Percentiles rank a stretch among this genome's conserved stretches.
Evolutionary conservation across 257 asterid genomes (phyloP).

Genomic region (Ehretia macrophylla): DNA sequence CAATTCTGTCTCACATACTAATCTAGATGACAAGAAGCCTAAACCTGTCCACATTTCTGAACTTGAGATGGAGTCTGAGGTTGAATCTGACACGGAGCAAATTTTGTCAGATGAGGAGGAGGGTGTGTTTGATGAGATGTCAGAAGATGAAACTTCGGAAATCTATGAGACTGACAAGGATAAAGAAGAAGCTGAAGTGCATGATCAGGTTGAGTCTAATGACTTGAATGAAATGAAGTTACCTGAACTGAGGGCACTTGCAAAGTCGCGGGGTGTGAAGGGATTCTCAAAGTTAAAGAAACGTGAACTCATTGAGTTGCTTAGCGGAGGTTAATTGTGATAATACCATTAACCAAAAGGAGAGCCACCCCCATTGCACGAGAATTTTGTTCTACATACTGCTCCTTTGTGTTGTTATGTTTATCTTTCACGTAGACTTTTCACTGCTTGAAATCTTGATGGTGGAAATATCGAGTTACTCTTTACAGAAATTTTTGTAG

Average conservation of each 20-base stretch:
- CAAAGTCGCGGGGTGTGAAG: constrained; percentile 34
- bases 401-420: background rate
- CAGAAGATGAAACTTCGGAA: constrained; percentile 21
- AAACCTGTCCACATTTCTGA: constrained; percentile 11
- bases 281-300: constrained; percentile 36
- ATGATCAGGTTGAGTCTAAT: background rate
- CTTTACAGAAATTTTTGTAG: too few species aligned
- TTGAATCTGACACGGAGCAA: constrained; percentile 34
- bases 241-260: constrained; percentile 32
- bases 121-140: constrained; percentile 30
- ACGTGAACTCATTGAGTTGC: constrained; percentile 35
- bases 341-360: background rate
- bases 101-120: constrained; percentile 39
- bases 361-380: background rate
- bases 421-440: background rate
- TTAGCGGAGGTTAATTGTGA: constrained; percentile 24
- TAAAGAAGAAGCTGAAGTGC: constrained; percentile 8
- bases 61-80: constrained; percentile 32
- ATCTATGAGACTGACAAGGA: constrained; percentile 17
- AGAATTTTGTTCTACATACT: background rate
- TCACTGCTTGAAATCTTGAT: background rate
- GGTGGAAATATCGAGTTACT: background rate
- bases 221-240: constrained; percentile 32
- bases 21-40: constrained; percentile 11
- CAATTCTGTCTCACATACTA: constrained; percentile 21